Base-by-base conservation (phyloP, 306 rosid genomes). In the Pachyrhizus erosus region DNA sequence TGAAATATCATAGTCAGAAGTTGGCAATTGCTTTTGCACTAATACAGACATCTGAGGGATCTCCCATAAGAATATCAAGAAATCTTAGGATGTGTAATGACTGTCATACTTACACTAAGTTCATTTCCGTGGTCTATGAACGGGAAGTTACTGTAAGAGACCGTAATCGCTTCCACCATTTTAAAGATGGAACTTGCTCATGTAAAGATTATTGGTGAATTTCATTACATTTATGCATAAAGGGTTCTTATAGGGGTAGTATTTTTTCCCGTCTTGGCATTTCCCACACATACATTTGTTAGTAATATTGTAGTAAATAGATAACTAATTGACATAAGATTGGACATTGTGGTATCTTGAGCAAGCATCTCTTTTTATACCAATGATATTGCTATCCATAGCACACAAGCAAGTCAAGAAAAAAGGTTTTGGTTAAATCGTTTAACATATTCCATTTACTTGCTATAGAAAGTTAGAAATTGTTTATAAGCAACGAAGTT, bases 21-120 rank as follows among this genome's bases (percentile, higher is more conserved):
- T 76, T 92, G 74, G 98, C 97, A 52, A 87, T 89, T 60, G 98
- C 98, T 77, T 94, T 92, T 88, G 87, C 96, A 64, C 82, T 94
- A 57, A 87, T 94, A 64, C 87, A 91, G 75, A 85, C 94, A 82
- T 82, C 92, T 46, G 88, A 75, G 45, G 91, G 92, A 61, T 87
- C 91, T 83, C 86, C 91, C 39, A 85, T 91, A 82, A 88, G 94
- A 82, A 87, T 91, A 87, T 78, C 85, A 86, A 92, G 90, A 86
- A 92, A 94, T 79, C 89, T 91, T 70, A 94, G 96, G 78, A 94
- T 94, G 97, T 91, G 94, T 79, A 89, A 74, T 76, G 97, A 92
- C 74, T 94, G 96, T 81, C 98, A 94, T 83, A 85, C 88, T 9
- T 93, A 92, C 77, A 90, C 94, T 29, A 94, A 91, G 83, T 81